Evolutionary conservation across 2,329 filamentous ascomycete genomes (phyloP), one percentile per base, ranked within the genome.

Genomic region (Neofusicoccum kwambonambiense): DNA sequence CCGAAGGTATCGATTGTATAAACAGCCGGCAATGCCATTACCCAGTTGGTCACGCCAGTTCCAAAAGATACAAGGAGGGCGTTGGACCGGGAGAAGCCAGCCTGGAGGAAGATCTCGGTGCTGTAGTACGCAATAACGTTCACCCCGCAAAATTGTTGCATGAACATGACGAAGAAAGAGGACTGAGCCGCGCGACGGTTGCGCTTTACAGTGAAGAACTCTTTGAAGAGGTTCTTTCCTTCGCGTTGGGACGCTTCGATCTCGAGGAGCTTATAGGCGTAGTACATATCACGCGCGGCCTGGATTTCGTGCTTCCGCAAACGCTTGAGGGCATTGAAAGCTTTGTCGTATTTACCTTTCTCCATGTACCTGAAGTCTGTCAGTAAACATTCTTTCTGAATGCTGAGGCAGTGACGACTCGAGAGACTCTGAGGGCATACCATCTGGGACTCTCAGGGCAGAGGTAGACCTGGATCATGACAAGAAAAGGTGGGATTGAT

Each of bases 241-340:
- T 77, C 66, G 68, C 77, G 69, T 68, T 73, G 67, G 68, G 71
- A 67, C 71, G 66, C 61, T 70, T 67, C 81, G 70, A 65, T 82
- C 80, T 31, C 80, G 71, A 2, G 79, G 77, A 1, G 80, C 80
- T 67, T 82, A 78, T 6, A 82, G 1, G 67, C 65, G 71, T 86
- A 86, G 75, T 84, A 86, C 58, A 81, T 76, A 67, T 86, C 84
- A 35, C 84, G 72, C 0, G 83, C 83, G 0, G 83, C 84, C 65
- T 85, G 82, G n/a, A 86, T 76, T 5, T 82, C 78, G 4, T 79
- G 74, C 19, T 74, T 72, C 0, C 80, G 77, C 8, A 82, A 67
- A 6, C 69, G 70, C 17, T 71, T 73, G 66, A 82, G 77, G 2
- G 80, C 77, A 17, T 69, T 58, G 69, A 78, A 82, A 2, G 79